Evolutionary conservation across 108 stramenopile species (phyloP).

Genomic region (Pseudonitzschia multistriata): DNA sequence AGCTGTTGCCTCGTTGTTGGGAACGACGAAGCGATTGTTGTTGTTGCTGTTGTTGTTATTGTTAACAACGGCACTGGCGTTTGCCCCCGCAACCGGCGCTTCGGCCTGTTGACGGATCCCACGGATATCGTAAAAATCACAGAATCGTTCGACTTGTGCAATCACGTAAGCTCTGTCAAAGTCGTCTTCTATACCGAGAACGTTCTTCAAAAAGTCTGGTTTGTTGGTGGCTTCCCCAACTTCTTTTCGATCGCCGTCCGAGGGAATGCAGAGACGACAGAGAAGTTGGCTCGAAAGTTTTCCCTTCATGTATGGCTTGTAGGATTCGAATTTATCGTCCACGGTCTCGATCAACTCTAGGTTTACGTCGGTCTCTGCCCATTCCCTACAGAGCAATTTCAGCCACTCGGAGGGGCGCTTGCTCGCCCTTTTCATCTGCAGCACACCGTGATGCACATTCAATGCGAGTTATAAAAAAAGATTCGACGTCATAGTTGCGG

Average conservation of each 20-base stretch:
- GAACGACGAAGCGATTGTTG: background rate
- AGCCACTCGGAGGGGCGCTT: conserved; percentile 80
- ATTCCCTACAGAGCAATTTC: conserved; percentile 59
- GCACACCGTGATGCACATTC: no score
- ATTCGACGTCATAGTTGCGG: no score
- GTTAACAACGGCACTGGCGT: conserved; percentile 2
- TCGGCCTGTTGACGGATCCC: conserved; percentile 26
- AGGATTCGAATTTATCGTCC: conserved; percentile 59
- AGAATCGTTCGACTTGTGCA: conserved; percentile 73
- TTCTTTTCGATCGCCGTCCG: conserved; percentile 14
- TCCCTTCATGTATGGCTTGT: conserved; percentile 76
- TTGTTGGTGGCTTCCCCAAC: background rate
- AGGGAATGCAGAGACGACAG: conserved; percentile 60
- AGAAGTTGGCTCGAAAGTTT: conserved; percentile 58
- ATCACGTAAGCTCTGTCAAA: conserved; percentile 77
- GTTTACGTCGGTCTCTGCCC: conserved; percentile 58
- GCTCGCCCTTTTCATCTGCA: conserved; percentile 67
- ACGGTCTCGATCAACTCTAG: conserved; percentile 46
- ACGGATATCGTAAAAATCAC: conserved; percentile 66
- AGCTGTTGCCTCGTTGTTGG: conserved; percentile 14
- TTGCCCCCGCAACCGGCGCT: conserved; percentile 27
- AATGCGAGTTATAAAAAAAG: background rate
- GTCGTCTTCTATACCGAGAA: conserved; percentile 64
- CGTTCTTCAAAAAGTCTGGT: conserved; percentile 63
- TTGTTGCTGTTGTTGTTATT: background rate